Percentiles rank a stretch among this genome's conserved stretches.
These are phyloP conservation scores for Strobilomyces echinocephalus DNA, from an alignment of 768 basidiomycete species.

Conservation along the genomic window DNA sequence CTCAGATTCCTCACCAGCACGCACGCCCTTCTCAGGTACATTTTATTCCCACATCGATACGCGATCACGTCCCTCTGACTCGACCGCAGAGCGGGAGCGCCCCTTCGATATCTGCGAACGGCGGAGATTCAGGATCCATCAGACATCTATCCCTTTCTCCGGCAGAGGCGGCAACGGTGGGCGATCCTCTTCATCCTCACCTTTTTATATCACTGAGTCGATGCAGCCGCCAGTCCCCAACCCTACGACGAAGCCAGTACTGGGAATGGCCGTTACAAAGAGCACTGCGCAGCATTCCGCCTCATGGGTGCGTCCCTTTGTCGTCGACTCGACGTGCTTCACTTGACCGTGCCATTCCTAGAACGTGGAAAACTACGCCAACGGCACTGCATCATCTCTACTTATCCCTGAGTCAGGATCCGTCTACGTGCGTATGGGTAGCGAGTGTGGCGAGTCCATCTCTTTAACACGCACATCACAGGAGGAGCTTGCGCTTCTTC, in stretches of 20 bases:
- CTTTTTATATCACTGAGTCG: constrained; percentile 9
- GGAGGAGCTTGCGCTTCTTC: constrained; percentile 33
- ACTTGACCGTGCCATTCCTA: constrained; percentile 1
- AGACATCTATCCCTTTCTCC: constrained; percentile 6
- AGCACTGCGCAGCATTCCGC: not conserved
- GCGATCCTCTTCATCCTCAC: constrained; percentile 2
- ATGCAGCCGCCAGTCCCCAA: constrained; percentile 8
- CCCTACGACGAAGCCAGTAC: not conserved
- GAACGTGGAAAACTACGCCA: constrained; percentile 4
- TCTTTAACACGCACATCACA: constrained; percentile 1
- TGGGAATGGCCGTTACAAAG: constrained; percentile 17
- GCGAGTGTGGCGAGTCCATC: not conserved
- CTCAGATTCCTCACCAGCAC: constrained; percentile 17
- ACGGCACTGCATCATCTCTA: not conserved
- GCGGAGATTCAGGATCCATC: constrained; percentile 4
- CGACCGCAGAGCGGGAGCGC: constrained; percentile 11
- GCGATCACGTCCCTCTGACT: constrained; percentile 11
- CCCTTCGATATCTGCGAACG: constrained; percentile 12
- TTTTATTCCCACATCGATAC: not conserved
- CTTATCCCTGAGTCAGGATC: constrained; percentile 5
- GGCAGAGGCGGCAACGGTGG: constrained; percentile 14
- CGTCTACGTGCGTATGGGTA: constrained; percentile 21
- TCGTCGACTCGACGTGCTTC: not conserved
- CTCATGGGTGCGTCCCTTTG: constrained; percentile 7
- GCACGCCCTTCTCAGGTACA: constrained; percentile 12